Evolutionary conservation across 768 basidiomycete genomes (phyloP).

Genomic region (Russula lepida): DNA sequence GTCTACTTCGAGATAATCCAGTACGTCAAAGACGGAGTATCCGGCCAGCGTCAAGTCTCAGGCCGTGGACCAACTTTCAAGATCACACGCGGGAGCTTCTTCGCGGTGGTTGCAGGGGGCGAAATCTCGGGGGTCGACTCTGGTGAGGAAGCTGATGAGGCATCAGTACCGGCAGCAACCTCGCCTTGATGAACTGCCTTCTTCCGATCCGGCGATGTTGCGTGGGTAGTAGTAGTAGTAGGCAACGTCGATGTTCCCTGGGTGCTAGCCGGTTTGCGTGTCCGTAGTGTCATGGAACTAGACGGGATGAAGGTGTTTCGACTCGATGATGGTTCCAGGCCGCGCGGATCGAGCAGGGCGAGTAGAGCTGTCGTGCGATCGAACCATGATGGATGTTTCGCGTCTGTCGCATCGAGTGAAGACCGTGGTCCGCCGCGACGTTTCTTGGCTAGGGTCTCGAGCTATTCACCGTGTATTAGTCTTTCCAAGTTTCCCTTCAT

Average conservation of each 20-base stretch:
- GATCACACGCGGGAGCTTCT: constrained; percentile 20
- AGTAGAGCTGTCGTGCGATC: constrained; percentile 17
- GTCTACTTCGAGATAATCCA: background rate
- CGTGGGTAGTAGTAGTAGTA: background rate
- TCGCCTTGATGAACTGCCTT: background rate
- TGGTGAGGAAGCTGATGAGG: background rate
- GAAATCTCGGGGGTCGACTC: constrained; percentile 1
- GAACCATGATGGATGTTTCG: constrained; percentile 10
- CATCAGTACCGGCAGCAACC: background rate
- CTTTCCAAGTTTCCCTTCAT: background rate
- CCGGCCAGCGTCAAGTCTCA: background rate
- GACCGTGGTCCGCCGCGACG: constrained; percentile 7
- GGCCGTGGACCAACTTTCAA: constrained; percentile 19
- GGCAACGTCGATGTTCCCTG: background rate
- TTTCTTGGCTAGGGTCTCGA: constrained; percentile 17
- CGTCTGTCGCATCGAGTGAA: background rate
- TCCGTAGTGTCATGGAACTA: constrained; percentile 16
- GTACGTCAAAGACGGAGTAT: background rate
- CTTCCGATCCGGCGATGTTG: constrained; percentile 2
- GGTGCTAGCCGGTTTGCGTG: constrained; percentile 3
- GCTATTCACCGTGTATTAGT: background rate
- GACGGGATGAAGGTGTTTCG: constrained; percentile 8
- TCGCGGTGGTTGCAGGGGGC: background rate
- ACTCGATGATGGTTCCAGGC: background rate
- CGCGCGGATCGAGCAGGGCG: constrained; percentile 4